phyloP scores from a whole-genome alignment of 768 basidiomycete species.

The Trametes cubensis region DNA sequence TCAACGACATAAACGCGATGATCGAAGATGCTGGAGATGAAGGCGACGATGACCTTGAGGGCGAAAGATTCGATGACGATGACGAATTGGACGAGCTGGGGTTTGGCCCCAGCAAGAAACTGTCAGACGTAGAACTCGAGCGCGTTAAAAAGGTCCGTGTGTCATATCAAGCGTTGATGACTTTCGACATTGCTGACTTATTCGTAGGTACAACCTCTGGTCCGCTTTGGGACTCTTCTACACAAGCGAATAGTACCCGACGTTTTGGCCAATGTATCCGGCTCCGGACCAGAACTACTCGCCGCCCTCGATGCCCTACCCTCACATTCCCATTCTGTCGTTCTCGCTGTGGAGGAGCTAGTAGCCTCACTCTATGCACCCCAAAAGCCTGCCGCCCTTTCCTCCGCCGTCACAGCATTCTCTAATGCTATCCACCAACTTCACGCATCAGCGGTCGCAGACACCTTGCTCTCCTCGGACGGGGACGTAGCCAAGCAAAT shows the following conservation, averaged over 20 bases:
- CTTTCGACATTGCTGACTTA: not conserved
- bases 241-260: constrained; percentile 63
- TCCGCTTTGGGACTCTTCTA: constrained; percentile 61
- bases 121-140: constrained; percentile 54
- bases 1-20: constrained; percentile 61
- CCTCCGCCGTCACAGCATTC: constrained; percentile 43
- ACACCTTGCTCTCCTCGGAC: constrained; percentile 28
- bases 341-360: constrained; percentile 65
- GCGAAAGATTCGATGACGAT: constrained; percentile 31
- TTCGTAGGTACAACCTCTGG: constrained; percentile 57
- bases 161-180: constrained; percentile 10
- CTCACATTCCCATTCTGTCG: constrained; percentile 50
- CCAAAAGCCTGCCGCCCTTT: constrained; percentile 51
- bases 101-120: constrained; percentile 45
- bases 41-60: constrained; percentile 34
- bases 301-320: constrained; percentile 54
- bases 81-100: constrained; percentile 60
- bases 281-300: constrained; percentile 26
- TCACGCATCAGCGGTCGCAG: constrained; percentile 31
- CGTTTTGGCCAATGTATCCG: constrained; percentile 39
- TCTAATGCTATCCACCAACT: constrained; percentile 42
- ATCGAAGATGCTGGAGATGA: constrained; percentile 41
- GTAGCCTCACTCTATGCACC: constrained; percentile 67
- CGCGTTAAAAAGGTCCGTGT: constrained; percentile 58
- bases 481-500: constrained; percentile 31